Percentiles rank a stretch among this genome's conserved stretches.
Evolutionary conservation across 768 basidiomycete genomes (phyloP).

Genomic region (Lactifluus rugatus): DNA sequence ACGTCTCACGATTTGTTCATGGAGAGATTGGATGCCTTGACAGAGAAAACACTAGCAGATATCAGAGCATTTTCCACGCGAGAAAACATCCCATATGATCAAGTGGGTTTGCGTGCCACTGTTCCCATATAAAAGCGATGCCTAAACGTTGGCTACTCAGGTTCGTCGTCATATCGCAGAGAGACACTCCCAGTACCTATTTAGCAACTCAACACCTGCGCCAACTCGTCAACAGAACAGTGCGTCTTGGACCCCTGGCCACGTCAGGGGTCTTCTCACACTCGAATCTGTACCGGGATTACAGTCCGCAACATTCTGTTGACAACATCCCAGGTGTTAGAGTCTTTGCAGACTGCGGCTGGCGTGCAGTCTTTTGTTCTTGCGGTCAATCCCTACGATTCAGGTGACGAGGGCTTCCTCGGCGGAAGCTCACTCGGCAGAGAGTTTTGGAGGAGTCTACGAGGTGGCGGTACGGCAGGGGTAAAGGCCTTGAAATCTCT

Average conservation of each 20-base stretch:
- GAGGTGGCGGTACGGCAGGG: conserved; percentile 49
- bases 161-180: conserved; percentile 44
- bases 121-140: background rate
- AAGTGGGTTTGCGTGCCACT: conserved; percentile 33
- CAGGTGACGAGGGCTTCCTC: conserved; percentile 44
- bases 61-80: conserved; percentile 52
- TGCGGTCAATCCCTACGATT: conserved; percentile 44
- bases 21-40: conserved; percentile 55
- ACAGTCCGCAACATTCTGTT: conserved; percentile 40
- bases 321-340: conserved; percentile 43
- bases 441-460: conserved; percentile 55
- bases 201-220: conserved; percentile 22
- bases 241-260: conserved; percentile 8
- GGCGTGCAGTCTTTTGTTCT: conserved; percentile 56
- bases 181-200: conserved; percentile 52
- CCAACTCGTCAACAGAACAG: conserved; percentile 11
- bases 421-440: conserved; percentile 52
- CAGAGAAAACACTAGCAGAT: conserved; percentile 47
- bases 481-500: conserved; percentile 45
- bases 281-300: background rate
- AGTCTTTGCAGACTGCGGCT: conserved; percentile 39
- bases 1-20: conserved; percentile 45
- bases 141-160: conserved; percentile 30
- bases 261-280: background rate
- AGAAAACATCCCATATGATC: conserved; percentile 48